phyloP scores from a whole-genome alignment of 1,139 yeast species.

The Sugiyamaella xylanicola region DNA sequence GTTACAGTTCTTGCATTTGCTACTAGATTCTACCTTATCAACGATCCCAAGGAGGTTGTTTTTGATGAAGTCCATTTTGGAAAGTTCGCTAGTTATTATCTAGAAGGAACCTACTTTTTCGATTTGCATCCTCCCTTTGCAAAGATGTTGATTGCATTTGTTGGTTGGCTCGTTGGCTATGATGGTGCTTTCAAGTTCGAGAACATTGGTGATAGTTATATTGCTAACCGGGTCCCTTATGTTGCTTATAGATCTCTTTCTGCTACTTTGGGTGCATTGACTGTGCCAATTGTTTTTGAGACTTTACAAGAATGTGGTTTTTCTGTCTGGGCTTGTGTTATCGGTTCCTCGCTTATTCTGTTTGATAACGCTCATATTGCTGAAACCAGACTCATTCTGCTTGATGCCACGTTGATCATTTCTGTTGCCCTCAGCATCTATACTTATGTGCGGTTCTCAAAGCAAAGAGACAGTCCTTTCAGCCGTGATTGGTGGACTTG shows the following conservation, averaged over 20 bases:
- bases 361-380: conserved; percentile 92
- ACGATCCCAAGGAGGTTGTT: conserved; percentile 83
- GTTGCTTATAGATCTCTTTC: conserved; percentile 80
- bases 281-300: conserved; percentile 78
- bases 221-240: conserved; percentile 78
- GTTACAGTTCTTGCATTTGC: conserved; percentile 68
- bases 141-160: conserved; percentile 84
- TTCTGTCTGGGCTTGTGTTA: conserved; percentile 72
- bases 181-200: conserved; percentile 91
- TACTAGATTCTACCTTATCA: conserved; percentile 70
- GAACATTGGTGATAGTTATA: conserved; percentile 82
- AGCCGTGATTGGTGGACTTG: conserved; percentile 80
- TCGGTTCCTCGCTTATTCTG: conserved; percentile 79
- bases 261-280: conserved; percentile 79
- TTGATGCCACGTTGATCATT: conserved; percentile 86
- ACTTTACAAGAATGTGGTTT: conserved; percentile 85
- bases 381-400: conserved; percentile 84
- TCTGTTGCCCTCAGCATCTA: conserved; percentile 79
- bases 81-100: conserved; percentile 65
- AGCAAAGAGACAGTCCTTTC: conserved; percentile 69
- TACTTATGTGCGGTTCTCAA: conserved; percentile 76
- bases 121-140: conserved; percentile 99
- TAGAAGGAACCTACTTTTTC: conserved; percentile 73
- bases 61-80: conserved; percentile 87
- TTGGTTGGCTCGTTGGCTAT: conserved; percentile 87